phyloP scores from a whole-genome alignment of 805 yeast genomes.

The Starmerella etchellsii region DNA sequence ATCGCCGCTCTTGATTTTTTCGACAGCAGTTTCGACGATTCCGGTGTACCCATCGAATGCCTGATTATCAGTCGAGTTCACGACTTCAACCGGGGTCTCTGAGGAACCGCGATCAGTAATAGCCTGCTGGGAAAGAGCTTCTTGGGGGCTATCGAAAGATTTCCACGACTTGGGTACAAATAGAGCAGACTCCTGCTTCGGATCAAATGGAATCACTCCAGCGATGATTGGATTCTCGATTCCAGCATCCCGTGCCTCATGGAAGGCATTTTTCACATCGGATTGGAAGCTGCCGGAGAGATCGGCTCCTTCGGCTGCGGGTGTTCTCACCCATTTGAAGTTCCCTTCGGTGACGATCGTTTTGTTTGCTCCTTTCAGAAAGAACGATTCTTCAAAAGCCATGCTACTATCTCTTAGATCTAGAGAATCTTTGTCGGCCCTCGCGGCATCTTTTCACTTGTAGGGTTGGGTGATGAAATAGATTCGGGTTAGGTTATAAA shows the following conservation, averaged over 20 bases:
- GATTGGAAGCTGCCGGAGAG: conserved; percentile 5
- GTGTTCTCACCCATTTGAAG: conserved; percentile 4
- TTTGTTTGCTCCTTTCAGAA: background rate
- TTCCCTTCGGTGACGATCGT: conserved; percentile 5
- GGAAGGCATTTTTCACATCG: background rate
- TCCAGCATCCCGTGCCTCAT: conserved; percentile 6
- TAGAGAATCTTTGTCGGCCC: too few species aligned
- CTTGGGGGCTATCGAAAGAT: background rate
- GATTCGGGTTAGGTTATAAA: too few species aligned
- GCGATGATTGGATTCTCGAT: conserved; percentile 10
- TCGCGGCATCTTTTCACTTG: too few species aligned
- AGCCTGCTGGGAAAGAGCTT: background rate
- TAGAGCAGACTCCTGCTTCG: conserved; percentile 4
- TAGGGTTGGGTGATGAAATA: too few species aligned
- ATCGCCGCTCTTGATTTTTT: background rate
- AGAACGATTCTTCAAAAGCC: conserved; percentile 1
- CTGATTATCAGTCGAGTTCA: background rate
- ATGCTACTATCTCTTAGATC: too few species aligned
- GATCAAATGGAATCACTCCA: conserved; percentile 15
- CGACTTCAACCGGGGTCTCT: background rate
- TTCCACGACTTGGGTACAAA: conserved; percentile 8
- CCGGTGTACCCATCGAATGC: conserved; percentile 8
- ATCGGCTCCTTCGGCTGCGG: conserved; percentile 10
- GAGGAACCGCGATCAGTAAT: background rate
- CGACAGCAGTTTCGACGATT: conserved; percentile 8